phyloP scores from a whole-genome alignment of 371 early-diverging fungal genomes.

The Synchytrium microbalum region DNA sequence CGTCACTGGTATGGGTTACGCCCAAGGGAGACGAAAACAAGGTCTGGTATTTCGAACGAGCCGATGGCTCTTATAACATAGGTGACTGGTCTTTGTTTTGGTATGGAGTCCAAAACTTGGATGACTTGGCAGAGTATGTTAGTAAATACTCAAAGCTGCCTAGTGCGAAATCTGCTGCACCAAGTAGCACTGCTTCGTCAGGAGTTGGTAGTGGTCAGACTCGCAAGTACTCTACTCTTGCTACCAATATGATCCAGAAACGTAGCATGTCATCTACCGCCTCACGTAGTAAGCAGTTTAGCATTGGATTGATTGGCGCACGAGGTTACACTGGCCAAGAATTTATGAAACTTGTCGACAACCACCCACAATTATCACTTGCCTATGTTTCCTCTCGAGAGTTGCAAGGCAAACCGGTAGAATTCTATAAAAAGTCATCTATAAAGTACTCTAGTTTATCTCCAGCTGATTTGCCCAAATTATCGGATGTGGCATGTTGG shows the following conservation, averaged over 20 bases:
- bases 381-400: slow-evolving; percentile 89
- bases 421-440: slow-evolving; percentile 59
- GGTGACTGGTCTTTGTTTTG: slow-evolving; percentile 66
- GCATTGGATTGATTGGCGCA: slow-evolving; percentile 89
- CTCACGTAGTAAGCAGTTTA: slow-evolving; percentile 11
- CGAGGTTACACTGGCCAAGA: slow-evolving; percentile 95
- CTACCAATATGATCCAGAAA: background rate
- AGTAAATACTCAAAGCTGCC: slow-evolving; percentile 12
- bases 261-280: background rate
- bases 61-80: slow-evolving; percentile 69
- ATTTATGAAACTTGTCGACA: slow-evolving; percentile 77
- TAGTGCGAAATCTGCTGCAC: slow-evolving; percentile 14
- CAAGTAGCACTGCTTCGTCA: slow-evolving; percentile 9
- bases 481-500: slow-evolving; percentile 80
- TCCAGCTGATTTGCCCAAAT: slow-evolving; percentile 50
- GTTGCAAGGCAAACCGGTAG: slow-evolving; percentile 74
- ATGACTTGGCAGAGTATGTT: slow-evolving; percentile 56
- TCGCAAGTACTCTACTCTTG: background rate
- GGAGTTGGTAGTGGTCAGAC: slow-evolving; percentile 7
- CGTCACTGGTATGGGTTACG: slow-evolving; percentile 64
- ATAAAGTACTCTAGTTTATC: slow-evolving; percentile 72
- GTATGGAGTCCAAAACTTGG: slow-evolving; percentile 76
- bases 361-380: slow-evolving; percentile 76
- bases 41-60: slow-evolving; percentile 88
- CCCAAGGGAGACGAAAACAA: slow-evolving; percentile 49